phyloP scores from a whole-genome alignment of 164 flowering plant genomes.

The Umbilicus rupestris region DNA sequence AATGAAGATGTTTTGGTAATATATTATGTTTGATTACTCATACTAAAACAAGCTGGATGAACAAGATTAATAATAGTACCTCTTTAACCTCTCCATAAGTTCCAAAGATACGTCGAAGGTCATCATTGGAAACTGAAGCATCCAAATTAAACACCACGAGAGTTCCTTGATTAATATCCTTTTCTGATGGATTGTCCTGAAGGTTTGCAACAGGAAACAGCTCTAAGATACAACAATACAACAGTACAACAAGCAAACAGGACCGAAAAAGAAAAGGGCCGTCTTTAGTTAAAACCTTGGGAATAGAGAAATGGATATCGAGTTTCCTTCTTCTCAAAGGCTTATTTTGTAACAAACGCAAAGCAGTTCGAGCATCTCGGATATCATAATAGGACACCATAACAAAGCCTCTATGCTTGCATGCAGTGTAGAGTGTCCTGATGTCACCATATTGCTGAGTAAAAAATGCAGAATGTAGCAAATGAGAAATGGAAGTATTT shows the following conservation, averaged over 20 bases:
- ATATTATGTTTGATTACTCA: not conserved
- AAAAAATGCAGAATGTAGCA: not conserved
- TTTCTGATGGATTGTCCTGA: slow-evolving; percentile 96
- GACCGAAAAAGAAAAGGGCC: not conserved
- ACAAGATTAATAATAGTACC: slow-evolving; percentile 28
- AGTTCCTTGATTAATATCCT: slow-evolving; percentile 96
- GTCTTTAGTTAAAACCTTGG: slow-evolving; percentile 49
- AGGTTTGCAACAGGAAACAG: slow-evolving; percentile 9
- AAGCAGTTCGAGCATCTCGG: slow-evolving; percentile 88
- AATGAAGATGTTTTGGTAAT: slow-evolving; percentile 9
- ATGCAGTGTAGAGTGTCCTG: slow-evolving; percentile 45
- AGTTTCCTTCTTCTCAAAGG: slow-evolving; percentile 89
- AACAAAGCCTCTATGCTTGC: slow-evolving; percentile 56
- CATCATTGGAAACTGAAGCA: slow-evolving; percentile 86
- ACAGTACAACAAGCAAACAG: slow-evolving; percentile 6
- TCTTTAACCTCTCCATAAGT: slow-evolving; percentile 93
- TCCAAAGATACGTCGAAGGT: slow-evolving; percentile 82
- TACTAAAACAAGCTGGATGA: not conserved
- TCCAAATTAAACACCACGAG: slow-evolving; percentile 91
- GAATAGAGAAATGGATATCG: slow-evolving; percentile 98
- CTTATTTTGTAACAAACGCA: slow-evolving; percentile 91
- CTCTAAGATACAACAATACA: not conserved
- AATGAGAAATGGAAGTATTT: not conserved
- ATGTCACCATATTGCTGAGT: slow-evolving; percentile 45
- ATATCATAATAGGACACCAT: slow-evolving; percentile 87